Evolutionary conservation across 1,139 yeast species (phyloP).

Genomic region (Suhomyces maxii): DNA sequence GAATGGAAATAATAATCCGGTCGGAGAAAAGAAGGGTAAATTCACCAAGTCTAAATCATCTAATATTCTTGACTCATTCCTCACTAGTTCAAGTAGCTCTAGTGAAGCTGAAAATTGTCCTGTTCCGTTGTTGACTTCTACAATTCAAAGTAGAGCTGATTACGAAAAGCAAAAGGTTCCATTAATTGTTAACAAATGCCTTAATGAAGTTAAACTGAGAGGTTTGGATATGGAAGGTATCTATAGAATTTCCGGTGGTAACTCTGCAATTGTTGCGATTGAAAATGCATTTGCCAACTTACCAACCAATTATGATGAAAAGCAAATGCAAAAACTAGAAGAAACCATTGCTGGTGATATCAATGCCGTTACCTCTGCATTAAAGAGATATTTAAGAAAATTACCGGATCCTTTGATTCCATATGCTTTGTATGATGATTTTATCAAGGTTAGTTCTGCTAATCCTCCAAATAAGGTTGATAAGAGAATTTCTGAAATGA

Average conservation of each 20-base stretch:
- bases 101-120: constrained; percentile 9
- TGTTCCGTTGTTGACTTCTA: constrained; percentile 42
- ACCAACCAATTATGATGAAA: constrained; percentile 33
- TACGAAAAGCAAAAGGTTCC: constrained; percentile 69
- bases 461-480: constrained; percentile 36
- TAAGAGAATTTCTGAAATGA: constrained; percentile 30
- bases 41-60: constrained; percentile 50
- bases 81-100: constrained; percentile 19
- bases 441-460: constrained; percentile 44
- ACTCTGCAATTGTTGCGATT: constrained; percentile 65
- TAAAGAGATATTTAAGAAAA: constrained; percentile 82
- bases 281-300: constrained; percentile 47
- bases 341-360: constrained; percentile 66
- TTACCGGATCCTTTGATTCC: constrained; percentile 86
- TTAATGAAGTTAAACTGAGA: constrained; percentile 73
- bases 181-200: constrained; percentile 66
- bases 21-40: constrained; percentile 14
- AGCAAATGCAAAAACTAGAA: constrained; percentile 40
- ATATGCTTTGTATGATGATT: constrained; percentile 63
- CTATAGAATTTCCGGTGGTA: constrained; percentile 88
- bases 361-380: constrained; percentile 81
- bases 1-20: constrained; percentile 2
- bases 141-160: constrained; percentile 58
- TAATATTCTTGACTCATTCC: constrained; percentile 44
- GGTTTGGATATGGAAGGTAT: constrained; percentile 82